These are phyloP conservation scores for Ganoderma lingzhi DNA, from an alignment of 1,284 basidiomycete species.

Conservation along the genomic window DNA sequence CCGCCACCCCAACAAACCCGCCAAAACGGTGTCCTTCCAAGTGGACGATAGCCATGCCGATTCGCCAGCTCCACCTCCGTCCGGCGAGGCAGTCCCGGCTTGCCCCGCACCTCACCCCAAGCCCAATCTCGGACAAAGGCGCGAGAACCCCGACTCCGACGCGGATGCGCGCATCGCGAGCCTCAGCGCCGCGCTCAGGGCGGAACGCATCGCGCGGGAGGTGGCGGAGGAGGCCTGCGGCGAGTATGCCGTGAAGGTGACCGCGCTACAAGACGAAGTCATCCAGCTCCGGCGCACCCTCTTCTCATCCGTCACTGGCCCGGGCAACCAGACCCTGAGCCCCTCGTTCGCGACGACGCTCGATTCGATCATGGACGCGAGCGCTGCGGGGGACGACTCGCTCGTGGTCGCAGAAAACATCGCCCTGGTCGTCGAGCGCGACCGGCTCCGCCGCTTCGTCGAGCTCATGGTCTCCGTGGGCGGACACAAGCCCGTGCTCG, in stretches of 20 bases:
- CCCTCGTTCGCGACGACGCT: conserved; percentile 2
- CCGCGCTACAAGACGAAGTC: conserved; percentile 39
- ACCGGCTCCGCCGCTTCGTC: conserved; percentile 40
- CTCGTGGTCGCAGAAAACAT: conserved; percentile 15
- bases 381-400: conserved; percentile 29
- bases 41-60: not conserved
- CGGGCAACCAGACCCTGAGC: not conserved
- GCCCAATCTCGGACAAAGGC: conserved; percentile 21
- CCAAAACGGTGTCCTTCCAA: not conserved
- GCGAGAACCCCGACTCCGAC: not conserved
- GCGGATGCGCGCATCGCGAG: conserved; percentile 19
- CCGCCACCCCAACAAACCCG: not conserved
- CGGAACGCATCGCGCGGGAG: conserved; percentile 27
- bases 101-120: conserved; percentile 13
- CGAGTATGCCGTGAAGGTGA: conserved; percentile 21
- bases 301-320: not conserved
- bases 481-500: conserved; percentile 38
- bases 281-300: conserved; percentile 35
- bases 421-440: conserved; percentile 35
- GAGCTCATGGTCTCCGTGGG: conserved; percentile 43
- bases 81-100: not conserved
- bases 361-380: conserved; percentile 1
- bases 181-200: conserved; percentile 30
- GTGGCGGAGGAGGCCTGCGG: conserved; percentile 26
- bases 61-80: not conserved